These are phyloP conservation scores for Aureobasidium sp. DNA, from an alignment of 2,329 filamentous ascomycete species.

Conservation along the genomic window DNA sequence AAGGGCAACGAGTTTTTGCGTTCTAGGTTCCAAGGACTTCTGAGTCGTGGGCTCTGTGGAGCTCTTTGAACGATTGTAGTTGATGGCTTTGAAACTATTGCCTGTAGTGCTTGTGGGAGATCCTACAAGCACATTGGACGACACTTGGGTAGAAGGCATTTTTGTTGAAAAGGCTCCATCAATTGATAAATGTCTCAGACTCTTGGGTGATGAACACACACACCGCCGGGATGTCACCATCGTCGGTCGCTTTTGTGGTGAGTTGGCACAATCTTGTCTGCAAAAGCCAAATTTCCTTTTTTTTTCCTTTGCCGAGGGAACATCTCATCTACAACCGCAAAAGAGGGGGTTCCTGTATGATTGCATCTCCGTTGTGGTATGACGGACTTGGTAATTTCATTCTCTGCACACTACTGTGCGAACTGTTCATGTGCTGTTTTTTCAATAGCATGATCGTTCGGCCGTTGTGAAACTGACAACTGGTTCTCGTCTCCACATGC, in stretches of 20 bases:
- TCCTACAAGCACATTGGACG: too few species aligned
- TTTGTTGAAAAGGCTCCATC: not conserved
- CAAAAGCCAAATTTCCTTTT: not conserved
- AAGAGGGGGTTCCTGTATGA: not conserved
- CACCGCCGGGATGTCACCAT: not conserved
- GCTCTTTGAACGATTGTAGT: too few species aligned
- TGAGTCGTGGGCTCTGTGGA: too few species aligned
- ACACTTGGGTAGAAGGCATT: too few species aligned
- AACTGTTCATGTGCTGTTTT: slow-evolving; percentile 13
- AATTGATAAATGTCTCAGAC: slow-evolving; percentile 8
- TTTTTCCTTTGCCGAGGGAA: not conserved
- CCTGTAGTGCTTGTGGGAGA: not conserved
- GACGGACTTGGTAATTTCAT: slow-evolving; percentile 1
- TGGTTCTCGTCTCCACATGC: slow-evolving; percentile 5
- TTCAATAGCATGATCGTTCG: slow-evolving; percentile 9
- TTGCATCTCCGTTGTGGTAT: not conserved
- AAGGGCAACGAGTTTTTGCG: too few species aligned
- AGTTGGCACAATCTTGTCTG: slow-evolving; percentile 7
- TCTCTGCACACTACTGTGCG: not conserved
- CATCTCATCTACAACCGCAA: not conserved
- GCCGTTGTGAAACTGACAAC: too few species aligned
- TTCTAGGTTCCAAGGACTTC: too few species aligned
- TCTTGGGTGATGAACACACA: too few species aligned
- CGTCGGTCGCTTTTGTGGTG: not conserved
- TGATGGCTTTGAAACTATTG: too few species aligned